Base-by-base conservation (phyloP, 2,329 filamentous ascomycete genomes). In the Colletotrichum simmondsii region DNA sequence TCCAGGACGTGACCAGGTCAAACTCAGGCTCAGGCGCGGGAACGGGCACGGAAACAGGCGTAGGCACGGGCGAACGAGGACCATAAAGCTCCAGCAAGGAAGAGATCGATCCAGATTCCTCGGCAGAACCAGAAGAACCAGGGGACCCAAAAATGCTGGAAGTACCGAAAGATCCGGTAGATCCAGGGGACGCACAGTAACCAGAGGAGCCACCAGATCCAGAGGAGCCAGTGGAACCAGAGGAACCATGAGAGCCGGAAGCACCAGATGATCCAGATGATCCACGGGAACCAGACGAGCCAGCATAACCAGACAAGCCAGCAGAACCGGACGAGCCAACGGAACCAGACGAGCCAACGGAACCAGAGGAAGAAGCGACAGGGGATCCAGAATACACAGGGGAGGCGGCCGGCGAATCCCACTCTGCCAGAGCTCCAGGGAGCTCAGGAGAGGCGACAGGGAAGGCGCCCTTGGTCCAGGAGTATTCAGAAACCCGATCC, bases 381-480 rank as follows among this genome's bases (percentile, higher is more conserved):
- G 37, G 37, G 16, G 37, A 42, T 19, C 37, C 49, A 56, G 49
- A 56, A 46, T 8, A 10, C 30, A 19, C 32, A 24, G 49, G 26
- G 26, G 49, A 49, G 54, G 32, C 24, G 32, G 24, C 22, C 19
- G 58, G 16, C 6, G 59, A 19, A 46, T 64, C 49, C 66, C 58
- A 64, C 35, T 68, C 66, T 22, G 66, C 59, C 24, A 68, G 24
- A 30, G 66, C 59, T 37, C 59, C 60, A 7, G 59, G 59, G 26
- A 56, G n/a, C 19, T 10, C 24, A 22, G 14, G 7, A 60, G 24
- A n/a, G 52, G 60, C 22, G 66, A 49, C 32, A 28, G 60, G n/a
- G 28, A 22, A 35, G 3, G 35, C 28, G 19, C 19, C 56, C 19
- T 30, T n/a, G 14, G 66, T 65, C 22, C 53, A 58, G 4, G 66